phyloP scores from a whole-genome alignment of 192 early-diverging fungal genomes.

The Lobosporangium transversale region DNA sequence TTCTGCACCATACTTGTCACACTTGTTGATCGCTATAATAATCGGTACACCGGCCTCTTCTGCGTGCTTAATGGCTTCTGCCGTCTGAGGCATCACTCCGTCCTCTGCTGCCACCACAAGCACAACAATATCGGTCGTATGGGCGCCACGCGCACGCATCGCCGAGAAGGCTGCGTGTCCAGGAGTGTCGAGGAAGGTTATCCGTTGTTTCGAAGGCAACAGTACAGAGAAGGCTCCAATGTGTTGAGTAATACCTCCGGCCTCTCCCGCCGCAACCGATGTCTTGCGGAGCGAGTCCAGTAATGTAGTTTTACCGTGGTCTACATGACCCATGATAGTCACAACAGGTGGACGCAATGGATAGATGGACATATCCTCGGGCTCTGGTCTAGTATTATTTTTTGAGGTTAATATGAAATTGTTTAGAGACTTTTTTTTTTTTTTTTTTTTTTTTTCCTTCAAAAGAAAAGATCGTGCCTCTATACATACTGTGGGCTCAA shows the following conservation, averaged over 20 bases:
- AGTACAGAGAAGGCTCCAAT: constrained; percentile 94
- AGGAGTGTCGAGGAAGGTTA: constrained; percentile 97
- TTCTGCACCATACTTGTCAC: constrained; percentile 89
- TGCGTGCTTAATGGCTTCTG: constrained; percentile 94
- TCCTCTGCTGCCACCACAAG: constrained; percentile 98
- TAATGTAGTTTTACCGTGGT: constrained; percentile 96
- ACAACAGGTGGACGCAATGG: constrained; percentile 89
- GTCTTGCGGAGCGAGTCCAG: constrained; percentile 92
- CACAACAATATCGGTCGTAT: constrained; percentile 94
- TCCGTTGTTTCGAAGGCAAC: constrained; percentile 73
- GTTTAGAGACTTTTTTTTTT: not conserved
- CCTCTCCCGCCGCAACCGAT: constrained; percentile 90
- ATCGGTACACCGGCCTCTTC: constrained; percentile 86
- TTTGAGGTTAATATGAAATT: not conserved
- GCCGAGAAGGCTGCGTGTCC: constrained; percentile 96
- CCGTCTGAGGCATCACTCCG: constrained; percentile 98
- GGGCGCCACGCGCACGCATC: constrained; percentile 94
- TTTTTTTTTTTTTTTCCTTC: not conserved
- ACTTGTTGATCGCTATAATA: constrained; percentile 98
- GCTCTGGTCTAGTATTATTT: constrained; percentile 68
- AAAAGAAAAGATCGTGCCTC: not conserved
- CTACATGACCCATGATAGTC: constrained; percentile 98
- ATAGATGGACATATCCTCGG: constrained; percentile 78
- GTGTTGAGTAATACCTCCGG: constrained; percentile 98
- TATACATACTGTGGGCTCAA: constrained; percentile 62